Evolutionary conservation across 2,329 filamentous ascomycete species (phyloP).

Genomic region (Nothophaeocryptopus gaeumannii): DNA sequence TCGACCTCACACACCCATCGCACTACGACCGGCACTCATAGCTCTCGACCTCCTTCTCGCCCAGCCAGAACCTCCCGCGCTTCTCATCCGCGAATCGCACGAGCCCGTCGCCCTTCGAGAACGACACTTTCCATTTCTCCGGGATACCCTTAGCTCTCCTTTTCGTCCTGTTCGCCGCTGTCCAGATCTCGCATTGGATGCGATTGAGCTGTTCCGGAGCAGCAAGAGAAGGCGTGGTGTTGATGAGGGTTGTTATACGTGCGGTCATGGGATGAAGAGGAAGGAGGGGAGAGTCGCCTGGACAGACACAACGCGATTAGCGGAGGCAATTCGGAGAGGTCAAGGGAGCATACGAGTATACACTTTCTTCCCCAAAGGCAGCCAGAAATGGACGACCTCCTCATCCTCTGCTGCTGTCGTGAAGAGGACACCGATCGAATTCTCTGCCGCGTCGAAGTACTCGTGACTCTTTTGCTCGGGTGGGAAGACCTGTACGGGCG

Average conservation of each 20-base stretch:
- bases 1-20: not conserved
- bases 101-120: conserved; percentile 33
- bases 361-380: conserved; percentile 30
- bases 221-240: conserved; percentile 22
- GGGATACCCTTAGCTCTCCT: conserved; percentile 2
- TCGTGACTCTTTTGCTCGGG: not conserved
- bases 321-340: too few relatives aligned
- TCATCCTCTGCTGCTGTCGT: conserved; percentile 14
- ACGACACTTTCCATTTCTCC: conserved; percentile 21
- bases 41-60: conserved; percentile 35
- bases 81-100: conserved; percentile 32
- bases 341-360: conserved; percentile 24
- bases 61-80: conserved; percentile 33
- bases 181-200: conserved; percentile 25
- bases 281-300: conserved; percentile 30
- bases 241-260: conserved; percentile 31
- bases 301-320: too few relatives aligned
- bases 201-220: conserved; percentile 23
- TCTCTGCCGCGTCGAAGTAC: conserved; percentile 26
- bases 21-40: conserved; percentile 31
- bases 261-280: conserved; percentile 30
- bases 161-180: conserved; percentile 9
- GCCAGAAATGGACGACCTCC: conserved; percentile 30
- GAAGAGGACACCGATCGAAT: conserved; percentile 33
- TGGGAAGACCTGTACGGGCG: too few relatives aligned